Evolutionary conservation across 2,329 filamentous ascomycete genomes (phyloP).

Genomic region (Fusarium decemcellulare): DNA sequence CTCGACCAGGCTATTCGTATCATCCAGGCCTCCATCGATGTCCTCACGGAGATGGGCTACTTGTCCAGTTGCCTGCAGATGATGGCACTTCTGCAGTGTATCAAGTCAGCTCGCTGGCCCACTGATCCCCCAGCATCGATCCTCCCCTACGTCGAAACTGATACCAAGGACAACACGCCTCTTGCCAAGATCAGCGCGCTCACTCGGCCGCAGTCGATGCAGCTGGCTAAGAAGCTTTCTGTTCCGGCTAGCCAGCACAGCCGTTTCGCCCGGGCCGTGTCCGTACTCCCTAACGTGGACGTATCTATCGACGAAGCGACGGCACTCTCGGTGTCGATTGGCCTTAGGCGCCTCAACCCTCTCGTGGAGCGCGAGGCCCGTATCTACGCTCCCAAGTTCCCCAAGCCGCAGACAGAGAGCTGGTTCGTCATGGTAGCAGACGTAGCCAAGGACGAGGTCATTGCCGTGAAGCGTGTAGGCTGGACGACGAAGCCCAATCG

Average conservation of each 20-base stretch:
- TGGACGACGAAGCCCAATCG: constrained; percentile 67
- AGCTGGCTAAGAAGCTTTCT: constrained; percentile 65
- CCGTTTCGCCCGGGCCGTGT: constrained; percentile 71
- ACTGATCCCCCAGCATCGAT: constrained; percentile 84
- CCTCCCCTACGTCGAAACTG: constrained; percentile 77
- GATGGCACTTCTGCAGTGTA: constrained; percentile 88
- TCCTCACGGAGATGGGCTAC: constrained; percentile 90
- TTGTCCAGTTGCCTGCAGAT: constrained; percentile 84
- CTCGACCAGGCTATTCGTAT: constrained; percentile 98
- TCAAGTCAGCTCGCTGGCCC: constrained; percentile 95
- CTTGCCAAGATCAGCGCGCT: constrained; percentile 60
- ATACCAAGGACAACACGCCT: constrained; percentile 58
- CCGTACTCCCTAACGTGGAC: constrained; percentile 77
- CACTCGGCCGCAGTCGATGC: constrained; percentile 53
- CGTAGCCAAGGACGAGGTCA: constrained; percentile 77
- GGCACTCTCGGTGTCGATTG: constrained; percentile 73
- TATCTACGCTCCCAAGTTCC: constrained; percentile 90
- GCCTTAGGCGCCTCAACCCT: constrained; percentile 76
- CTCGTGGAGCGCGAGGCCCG: constrained; percentile 76
- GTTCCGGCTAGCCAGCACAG: constrained; percentile 61
- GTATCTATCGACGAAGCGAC: constrained; percentile 74
- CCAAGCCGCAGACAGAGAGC: constrained; percentile 94
- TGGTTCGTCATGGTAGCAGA: constrained; percentile 89
- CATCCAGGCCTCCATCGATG: constrained; percentile 94
- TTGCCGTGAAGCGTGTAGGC: constrained; percentile 88